A percentile compares a stretch with the other conserved stretches of the same genome.
phyloP scores from a whole-genome alignment of 805 yeast species.

The Nakazawaea pomicola region DNA sequence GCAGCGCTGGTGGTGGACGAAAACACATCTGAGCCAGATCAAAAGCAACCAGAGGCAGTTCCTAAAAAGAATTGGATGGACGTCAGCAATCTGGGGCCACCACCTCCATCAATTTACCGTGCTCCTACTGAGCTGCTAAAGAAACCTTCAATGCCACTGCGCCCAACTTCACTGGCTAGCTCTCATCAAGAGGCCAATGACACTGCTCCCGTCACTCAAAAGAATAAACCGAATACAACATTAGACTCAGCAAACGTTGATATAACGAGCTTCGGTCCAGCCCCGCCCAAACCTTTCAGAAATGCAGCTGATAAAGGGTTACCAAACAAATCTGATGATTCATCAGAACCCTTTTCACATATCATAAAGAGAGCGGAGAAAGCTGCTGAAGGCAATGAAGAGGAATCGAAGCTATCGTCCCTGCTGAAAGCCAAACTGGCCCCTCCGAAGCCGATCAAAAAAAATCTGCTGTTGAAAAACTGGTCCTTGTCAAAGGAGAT shows the following conservation, averaged over 20 bases:
- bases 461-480: slow-evolving; percentile 1
- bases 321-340: neutral
- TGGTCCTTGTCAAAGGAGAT: slow-evolving; percentile 1
- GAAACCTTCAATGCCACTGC: neutral
- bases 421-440: slow-evolving; percentile 12
- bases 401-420: neutral
- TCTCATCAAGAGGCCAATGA: no score
- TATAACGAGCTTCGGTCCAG: slow-evolving; percentile 35
- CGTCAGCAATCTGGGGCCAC: slow-evolving; percentile 35
- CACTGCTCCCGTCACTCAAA: no score
- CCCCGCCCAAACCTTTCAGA: slow-evolving; percentile 37
- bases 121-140: slow-evolving; percentile 18
- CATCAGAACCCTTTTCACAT: slow-evolving; percentile 3
- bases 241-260: slow-evolving; percentile 29
- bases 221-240: slow-evolving; percentile 8
- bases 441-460: slow-evolving; percentile 18
- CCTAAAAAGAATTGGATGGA: slow-evolving; percentile 23
- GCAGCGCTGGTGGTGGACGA: no score
- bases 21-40: neutral
- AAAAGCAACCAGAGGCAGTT: neutral
- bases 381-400: neutral
- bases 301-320: slow-evolving; percentile 19
- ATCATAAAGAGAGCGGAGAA: slow-evolving; percentile 2
- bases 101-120: slow-evolving; percentile 37
- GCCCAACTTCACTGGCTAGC: neutral